Conservation (phyloP, 148 eudicot genomes). For the Tetragonia tetragonoides region DNA sequence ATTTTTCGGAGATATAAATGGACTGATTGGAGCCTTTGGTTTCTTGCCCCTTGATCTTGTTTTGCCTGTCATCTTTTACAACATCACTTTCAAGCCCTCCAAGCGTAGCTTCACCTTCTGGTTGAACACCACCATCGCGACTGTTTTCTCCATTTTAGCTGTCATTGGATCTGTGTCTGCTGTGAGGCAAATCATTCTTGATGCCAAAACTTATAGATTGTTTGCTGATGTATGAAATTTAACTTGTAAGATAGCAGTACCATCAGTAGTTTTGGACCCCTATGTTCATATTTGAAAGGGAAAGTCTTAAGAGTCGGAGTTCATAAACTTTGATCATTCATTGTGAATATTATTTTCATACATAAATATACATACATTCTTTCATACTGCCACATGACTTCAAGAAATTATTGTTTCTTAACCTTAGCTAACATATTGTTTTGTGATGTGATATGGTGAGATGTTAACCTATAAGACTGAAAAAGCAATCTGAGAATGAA, state of each 20-base stretch:
- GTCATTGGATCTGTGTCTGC: slow-evolving; percentile 58
- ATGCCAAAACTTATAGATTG: slow-evolving; percentile 50
- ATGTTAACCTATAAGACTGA: too few species aligned
- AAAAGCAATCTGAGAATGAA: too few species aligned
- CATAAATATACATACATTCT: too few species aligned
- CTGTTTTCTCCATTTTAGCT: slow-evolving; percentile 42
- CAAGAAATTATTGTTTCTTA: too few species aligned
- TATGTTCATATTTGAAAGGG: not conserved
- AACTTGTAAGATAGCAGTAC: not conserved
- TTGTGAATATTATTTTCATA: too few species aligned
- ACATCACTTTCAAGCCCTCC: slow-evolving; percentile 62
- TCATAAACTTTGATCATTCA: too few species aligned
- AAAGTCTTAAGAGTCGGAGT: too few species aligned
- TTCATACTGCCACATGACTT: too few species aligned
- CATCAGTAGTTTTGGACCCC: not conserved
- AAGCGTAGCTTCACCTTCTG: slow-evolving; percentile 46
- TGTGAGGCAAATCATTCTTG: slow-evolving; percentile 61
- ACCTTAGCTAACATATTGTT: too few species aligned
- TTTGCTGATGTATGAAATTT: slow-evolving; percentile 51
- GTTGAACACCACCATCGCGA: slow-evolving; percentile 45
- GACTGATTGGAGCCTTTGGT: slow-evolving; percentile 69
- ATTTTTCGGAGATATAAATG: slow-evolving; percentile 80
- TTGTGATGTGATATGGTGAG: too few species aligned
- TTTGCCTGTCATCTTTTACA: slow-evolving; percentile 70
- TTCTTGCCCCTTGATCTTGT: slow-evolving; percentile 76